Percentiles rank a stretch among this genome's conserved stretches.
Conservation (phyloP, 75 land plant genomes). For the Picea glauca region DNA sequence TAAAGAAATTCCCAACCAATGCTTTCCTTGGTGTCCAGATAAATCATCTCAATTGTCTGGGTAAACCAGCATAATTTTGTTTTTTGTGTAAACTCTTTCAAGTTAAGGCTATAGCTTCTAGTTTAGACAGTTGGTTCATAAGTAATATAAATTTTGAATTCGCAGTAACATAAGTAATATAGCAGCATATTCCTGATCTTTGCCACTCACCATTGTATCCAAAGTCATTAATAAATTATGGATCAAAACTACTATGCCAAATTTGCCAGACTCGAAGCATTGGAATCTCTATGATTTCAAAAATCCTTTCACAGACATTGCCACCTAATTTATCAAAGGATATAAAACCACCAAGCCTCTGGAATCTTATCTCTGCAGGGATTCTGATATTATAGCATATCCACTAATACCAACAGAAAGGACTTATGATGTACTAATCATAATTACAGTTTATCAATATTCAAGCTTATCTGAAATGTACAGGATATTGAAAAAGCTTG, state of each 20-base stretch:
- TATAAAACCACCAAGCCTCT: not conserved
- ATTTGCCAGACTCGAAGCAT: not conserved
- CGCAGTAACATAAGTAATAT: too few relatives aligned
- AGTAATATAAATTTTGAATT: too few relatives aligned
- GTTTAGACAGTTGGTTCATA: too few relatives aligned
- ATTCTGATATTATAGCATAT: not conserved
- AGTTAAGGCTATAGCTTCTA: too few relatives aligned
- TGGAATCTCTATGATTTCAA: not conserved
- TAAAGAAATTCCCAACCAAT: too few relatives aligned
- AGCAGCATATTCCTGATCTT: too few relatives aligned
- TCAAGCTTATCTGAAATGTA: not conserved
- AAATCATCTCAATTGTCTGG: too few relatives aligned
- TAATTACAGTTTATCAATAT: not conserved
- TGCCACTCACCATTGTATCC: not conserved
- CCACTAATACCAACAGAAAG: not conserved
- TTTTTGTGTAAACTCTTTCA: too few relatives aligned
- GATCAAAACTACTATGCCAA: not conserved
- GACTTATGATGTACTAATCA: not conserved
- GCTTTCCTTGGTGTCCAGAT: too few relatives aligned
- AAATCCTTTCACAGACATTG: not conserved
- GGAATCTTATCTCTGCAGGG: not conserved
- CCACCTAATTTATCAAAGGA: not conserved
- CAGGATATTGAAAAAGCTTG: not conserved
- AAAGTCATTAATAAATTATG: not conserved
- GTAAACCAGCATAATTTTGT: too few relatives aligned